phyloP scores from a whole-genome alignment of 208 protist species.

The Trypanosomatidae sp. region DNA sequence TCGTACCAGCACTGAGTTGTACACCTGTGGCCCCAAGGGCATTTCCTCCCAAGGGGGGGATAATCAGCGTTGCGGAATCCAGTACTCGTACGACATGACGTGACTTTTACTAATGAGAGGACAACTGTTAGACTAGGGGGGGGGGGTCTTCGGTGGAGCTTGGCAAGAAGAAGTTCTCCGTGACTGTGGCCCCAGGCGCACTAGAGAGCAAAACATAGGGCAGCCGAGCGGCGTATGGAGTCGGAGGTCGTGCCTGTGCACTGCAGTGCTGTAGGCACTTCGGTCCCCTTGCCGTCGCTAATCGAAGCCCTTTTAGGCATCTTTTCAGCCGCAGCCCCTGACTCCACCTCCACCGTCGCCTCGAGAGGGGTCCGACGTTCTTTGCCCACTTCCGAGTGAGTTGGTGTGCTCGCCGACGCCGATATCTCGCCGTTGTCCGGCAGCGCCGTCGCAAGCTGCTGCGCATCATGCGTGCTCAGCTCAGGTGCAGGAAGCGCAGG shows the following conservation, averaged over 20 bases:
- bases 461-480: not conserved
- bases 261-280: not conserved
- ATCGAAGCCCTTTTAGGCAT: not conserved
- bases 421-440: not conserved
- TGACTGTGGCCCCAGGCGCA: not conserved
- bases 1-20: not conserved
- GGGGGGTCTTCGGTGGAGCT: not conserved
- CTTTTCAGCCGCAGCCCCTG: not conserved
- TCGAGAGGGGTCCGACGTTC: not conserved
- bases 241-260: not conserved
- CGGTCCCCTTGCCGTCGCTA: not conserved
- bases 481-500: not conserved
- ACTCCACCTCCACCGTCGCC: not conserved
- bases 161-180: not conserved
- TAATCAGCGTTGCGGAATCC: not conserved
- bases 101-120: not conserved
- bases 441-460: not conserved
- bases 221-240: not conserved
- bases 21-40: not conserved
- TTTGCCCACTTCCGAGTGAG: not conserved
- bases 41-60: not conserved
- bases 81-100: not conserved
- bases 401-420: not conserved
- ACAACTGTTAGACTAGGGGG: not conserved
- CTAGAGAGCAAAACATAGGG: not conserved